Evolutionary conservation across 768 basidiomycete genomes (phyloP).

Genomic region (Suillus luteus): DNA sequence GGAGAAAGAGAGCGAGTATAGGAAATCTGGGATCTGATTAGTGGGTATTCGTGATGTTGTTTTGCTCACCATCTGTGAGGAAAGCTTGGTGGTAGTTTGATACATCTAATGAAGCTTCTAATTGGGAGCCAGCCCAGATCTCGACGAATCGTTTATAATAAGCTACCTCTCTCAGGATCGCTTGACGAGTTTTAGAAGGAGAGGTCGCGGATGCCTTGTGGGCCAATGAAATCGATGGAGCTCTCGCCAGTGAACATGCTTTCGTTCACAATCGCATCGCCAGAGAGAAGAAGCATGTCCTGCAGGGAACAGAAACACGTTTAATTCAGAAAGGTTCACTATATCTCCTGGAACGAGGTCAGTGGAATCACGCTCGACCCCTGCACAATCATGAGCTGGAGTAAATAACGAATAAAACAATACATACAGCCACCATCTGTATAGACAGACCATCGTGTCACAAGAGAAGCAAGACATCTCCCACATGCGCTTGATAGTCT

Average conservation of each 20-base stretch:
- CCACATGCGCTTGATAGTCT: constrained; percentile 93
- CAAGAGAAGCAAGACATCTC: constrained; percentile 95
- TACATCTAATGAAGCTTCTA: constrained; percentile 55
- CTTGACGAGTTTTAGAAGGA: constrained; percentile 42
- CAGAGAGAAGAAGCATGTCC: constrained; percentile 93
- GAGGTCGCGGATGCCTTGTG: constrained; percentile 44
- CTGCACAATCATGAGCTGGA: constrained; percentile 39
- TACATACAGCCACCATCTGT: constrained; percentile 71
- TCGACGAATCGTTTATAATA: constrained; percentile 56
- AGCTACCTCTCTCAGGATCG: constrained; percentile 44
- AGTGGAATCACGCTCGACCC: constrained; percentile 71
- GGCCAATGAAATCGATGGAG: too few relatives aligned
- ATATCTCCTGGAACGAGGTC: constrained; percentile 91
- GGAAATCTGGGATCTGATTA: constrained; percentile 28
- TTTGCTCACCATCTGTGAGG: constrained; percentile 56
- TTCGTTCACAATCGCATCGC: constrained; percentile 98
- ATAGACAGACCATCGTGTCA: constrained; percentile 66
- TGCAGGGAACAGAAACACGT: constrained; percentile 76
- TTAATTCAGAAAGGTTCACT: constrained; percentile 78
- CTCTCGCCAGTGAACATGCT: constrained; percentile 99
- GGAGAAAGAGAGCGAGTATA: constrained; percentile 53
- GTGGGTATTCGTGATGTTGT: neutral
- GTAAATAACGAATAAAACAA: constrained; percentile 2
- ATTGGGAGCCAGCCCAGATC: constrained; percentile 50
- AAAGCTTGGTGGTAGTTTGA: constrained; percentile 59